These are phyloP conservation scores for Carnegiea gigantea DNA, from an alignment of 179 eudicot species.

Conservation along the genomic window DNA sequence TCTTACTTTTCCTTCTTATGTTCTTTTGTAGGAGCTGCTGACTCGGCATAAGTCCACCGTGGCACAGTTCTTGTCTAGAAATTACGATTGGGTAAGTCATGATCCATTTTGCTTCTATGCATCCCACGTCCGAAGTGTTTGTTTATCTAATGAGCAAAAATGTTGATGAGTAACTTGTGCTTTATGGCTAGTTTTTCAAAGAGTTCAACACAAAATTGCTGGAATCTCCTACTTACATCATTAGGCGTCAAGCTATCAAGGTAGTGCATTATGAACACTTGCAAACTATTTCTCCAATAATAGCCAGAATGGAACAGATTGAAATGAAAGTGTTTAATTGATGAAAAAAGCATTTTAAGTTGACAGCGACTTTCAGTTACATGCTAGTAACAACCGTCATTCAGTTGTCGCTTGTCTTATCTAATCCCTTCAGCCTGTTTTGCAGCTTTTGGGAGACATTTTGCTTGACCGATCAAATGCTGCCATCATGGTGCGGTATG, in stretches of 20 bases:
- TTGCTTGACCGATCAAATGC: conserved; percentile 69
- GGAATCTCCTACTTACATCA: conserved; percentile 68
- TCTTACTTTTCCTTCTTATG: neutral
- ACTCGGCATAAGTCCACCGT: conserved; percentile 86
- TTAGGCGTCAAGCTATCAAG: conserved; percentile 75
- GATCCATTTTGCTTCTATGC: neutral
- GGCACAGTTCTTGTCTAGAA: conserved; percentile 60
- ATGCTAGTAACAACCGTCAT: no score
- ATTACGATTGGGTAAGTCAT: conserved; percentile 59
- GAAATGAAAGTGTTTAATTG: neutral
- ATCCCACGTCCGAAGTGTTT: neutral
- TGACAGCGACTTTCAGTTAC: no score
- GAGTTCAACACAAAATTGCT: conserved; percentile 74
- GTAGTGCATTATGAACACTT: conserved; percentile 29
- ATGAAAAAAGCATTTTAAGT: neutral
- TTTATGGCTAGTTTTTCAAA: conserved; percentile 53
- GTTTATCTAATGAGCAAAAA: neutral
- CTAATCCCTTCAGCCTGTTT: neutral
- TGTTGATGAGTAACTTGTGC: conserved; percentile 7
- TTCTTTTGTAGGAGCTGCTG: conserved; percentile 57
- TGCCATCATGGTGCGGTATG: conserved; percentile 58
- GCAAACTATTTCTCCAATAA: neutral
- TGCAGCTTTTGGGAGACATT: conserved; percentile 68
- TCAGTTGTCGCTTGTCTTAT: neutral
- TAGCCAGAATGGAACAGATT: neutral